Conservation (phyloP, 2,329 filamentous ascomycete genomes). For the Neonectria ditissima region DNA sequence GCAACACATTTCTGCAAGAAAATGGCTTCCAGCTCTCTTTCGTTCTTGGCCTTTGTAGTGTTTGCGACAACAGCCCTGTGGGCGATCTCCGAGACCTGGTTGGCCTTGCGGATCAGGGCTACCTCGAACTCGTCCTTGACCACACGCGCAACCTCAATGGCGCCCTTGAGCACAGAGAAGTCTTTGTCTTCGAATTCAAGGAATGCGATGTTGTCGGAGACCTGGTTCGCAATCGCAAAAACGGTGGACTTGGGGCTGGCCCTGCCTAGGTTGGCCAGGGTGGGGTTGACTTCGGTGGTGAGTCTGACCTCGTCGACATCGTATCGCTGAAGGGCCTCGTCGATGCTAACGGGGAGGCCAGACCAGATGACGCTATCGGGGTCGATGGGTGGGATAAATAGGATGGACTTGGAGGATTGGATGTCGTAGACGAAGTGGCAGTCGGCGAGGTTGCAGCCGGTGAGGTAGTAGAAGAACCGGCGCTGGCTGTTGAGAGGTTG, state of each 20-base stretch:
- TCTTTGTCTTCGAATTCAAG: slow-evolving; percentile 76
- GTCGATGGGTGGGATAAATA: slow-evolving; percentile 92
- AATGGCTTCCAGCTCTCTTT: slow-evolving; percentile 83
- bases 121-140: slow-evolving; percentile 82
- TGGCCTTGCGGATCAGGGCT: slow-evolving; percentile 78
- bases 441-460: slow-evolving; percentile 84
- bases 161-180: slow-evolving; percentile 64
- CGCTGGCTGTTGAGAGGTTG: slow-evolving; percentile 72
- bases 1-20: slow-evolving; percentile 83
- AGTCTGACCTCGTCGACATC: slow-evolving; percentile 84
- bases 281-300: slow-evolving; percentile 80
- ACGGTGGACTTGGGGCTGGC: slow-evolving; percentile 60
- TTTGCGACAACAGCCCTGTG: slow-evolving; percentile 72
- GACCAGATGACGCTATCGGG: slow-evolving; percentile 94
- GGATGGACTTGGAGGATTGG: slow-evolving; percentile 75
- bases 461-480: slow-evolving; percentile 94
- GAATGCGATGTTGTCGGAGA: slow-evolving; percentile 79
- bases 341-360: slow-evolving; percentile 81
- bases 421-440: slow-evolving; percentile 86
- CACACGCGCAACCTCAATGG: slow-evolving; percentile 76
- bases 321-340: slow-evolving; percentile 81
- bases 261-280: slow-evolving; percentile 67
- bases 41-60: slow-evolving; percentile 76
- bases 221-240: slow-evolving; percentile 83
- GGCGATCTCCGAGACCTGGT: slow-evolving; percentile 74